Percentiles rank a stretch among this genome's conserved stretches.
Evolutionary conservation across 352 stramenopile species (phyloP).

Genomic region (Globisporangium perplexum): DNA sequence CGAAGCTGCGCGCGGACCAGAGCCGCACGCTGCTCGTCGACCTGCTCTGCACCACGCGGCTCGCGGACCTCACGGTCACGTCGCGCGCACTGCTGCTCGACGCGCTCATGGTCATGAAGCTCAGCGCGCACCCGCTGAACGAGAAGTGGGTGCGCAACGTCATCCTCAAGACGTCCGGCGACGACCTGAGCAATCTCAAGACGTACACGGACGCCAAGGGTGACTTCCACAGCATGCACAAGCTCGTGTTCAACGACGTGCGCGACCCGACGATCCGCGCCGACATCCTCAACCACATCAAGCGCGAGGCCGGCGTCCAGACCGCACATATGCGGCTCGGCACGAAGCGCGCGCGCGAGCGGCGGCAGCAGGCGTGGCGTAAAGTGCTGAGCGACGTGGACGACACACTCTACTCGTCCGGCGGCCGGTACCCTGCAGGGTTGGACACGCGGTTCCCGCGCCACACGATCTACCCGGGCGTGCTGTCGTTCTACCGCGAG

Average conservation of each 20-base stretch:
- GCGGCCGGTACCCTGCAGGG: constrained; percentile 94
- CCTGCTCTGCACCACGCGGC: constrained; percentile 90
- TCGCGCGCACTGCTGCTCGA: constrained; percentile 92
- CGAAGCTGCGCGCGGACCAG: constrained; percentile 59
- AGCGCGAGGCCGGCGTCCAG: constrained; percentile 91
- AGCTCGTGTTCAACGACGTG: constrained; percentile 97
- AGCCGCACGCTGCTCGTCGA: constrained; percentile 93
- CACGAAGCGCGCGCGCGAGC: constrained; percentile 74
- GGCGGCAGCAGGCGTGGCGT: constrained; percentile 89
- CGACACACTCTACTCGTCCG: constrained; percentile 96
- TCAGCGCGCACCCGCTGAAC: constrained; percentile 90
- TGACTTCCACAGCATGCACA: constrained; percentile 97
- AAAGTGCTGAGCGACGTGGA: constrained; percentile 99
- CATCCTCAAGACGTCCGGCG: constrained; percentile 93
- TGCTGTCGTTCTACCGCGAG: constrained; percentile 97
- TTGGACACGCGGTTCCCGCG: constrained; percentile 92
- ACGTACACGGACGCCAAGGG: constrained; percentile 95
- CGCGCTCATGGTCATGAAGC: constrained; percentile 96
- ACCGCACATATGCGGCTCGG: constrained; percentile 91
- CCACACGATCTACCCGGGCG: constrained; percentile 95
- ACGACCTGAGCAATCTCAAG: constrained; percentile 96
- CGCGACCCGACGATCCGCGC: constrained; percentile 75
- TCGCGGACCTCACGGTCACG: constrained; percentile 91
- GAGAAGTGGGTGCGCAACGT: constrained; percentile 97
- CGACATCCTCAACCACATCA: constrained; percentile 96